Evolutionary conservation across 1,139 yeast species (phyloP).

Genomic region (Casaregolazyma lundiana): DNA sequence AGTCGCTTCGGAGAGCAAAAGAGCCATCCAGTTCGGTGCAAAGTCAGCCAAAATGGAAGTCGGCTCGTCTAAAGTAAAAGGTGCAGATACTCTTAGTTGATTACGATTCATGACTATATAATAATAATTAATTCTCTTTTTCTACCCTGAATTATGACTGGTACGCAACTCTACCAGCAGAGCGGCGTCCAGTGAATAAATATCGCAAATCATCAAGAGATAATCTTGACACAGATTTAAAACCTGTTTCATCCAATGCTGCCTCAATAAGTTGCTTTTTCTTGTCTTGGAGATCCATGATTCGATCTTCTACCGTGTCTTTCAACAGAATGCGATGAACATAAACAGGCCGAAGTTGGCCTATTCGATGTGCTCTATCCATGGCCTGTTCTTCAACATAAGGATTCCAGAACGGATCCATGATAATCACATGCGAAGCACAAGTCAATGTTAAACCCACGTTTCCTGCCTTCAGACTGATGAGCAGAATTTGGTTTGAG

Average conservation of each 20-base stretch:
- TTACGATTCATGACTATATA: neutral
- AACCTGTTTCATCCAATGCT: slow-evolving; percentile 75
- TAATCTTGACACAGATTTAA: slow-evolving; percentile 59
- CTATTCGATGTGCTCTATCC: slow-evolving; percentile 91
- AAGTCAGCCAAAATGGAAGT: slow-evolving; percentile 87
- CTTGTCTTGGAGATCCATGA: slow-evolving; percentile 65
- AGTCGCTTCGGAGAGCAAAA: slow-evolving; percentile 72
- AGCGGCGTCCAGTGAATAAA: slow-evolving; percentile 42
- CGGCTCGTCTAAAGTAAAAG: slow-evolving; percentile 62
- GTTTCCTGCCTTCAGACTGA: slow-evolving; percentile 86
- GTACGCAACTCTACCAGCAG: neutral
- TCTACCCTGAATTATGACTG: neutral
- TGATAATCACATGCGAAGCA: slow-evolving; percentile 83
- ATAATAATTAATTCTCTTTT: neutral
- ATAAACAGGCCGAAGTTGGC: slow-evolving; percentile 70
- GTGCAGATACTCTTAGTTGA: slow-evolving; percentile 46
- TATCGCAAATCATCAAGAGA: slow-evolving; percentile 70
- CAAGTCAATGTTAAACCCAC: slow-evolving; percentile 89
- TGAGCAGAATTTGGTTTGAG: slow-evolving; percentile 50
- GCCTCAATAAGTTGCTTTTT: slow-evolving; percentile 73
- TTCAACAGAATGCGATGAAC: slow-evolving; percentile 66
- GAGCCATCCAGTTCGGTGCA: slow-evolving; percentile 97
- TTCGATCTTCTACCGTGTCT: slow-evolving; percentile 80
- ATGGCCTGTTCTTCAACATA: slow-evolving; percentile 94
- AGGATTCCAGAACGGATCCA: slow-evolving; percentile 98